phyloP scores from a whole-genome alignment of 2,329 filamentous ascomycete species.

The Verticillium dahliae region DNA sequence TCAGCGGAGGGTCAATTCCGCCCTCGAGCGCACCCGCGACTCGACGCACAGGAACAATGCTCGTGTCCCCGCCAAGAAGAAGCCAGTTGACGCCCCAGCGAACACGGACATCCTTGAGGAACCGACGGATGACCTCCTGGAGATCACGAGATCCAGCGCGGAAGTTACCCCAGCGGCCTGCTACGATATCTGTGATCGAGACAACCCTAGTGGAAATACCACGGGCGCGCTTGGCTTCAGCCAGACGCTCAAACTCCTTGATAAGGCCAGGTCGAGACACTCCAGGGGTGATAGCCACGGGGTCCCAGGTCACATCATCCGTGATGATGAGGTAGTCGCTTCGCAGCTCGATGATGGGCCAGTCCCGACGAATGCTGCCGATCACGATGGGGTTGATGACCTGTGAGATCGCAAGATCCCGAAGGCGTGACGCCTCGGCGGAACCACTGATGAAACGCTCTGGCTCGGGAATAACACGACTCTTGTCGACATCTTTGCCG shows the following conservation, averaged over 20 bases:
- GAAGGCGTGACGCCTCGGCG: neutral
- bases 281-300: neutral
- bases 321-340: neutral
- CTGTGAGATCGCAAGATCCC: neutral
- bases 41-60: neutral
- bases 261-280: neutral
- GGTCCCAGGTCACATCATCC: neutral
- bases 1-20: neutral
- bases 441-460: neutral
- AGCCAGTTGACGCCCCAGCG: neutral
- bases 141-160: neutral
- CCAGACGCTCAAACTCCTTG: neutral
- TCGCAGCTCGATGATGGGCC: neutral
- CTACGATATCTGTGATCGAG: neutral
- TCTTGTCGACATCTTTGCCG: neutral
- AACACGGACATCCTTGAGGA: neutral
- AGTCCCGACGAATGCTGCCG: neutral
- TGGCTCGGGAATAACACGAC: neutral
- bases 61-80: neutral
- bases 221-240: neutral
- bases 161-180: neutral
- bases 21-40: neutral
- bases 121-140: neutral
- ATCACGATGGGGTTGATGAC: neutral
- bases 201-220: neutral